Percentiles rank a stretch among this genome's conserved stretches.
phyloP scores from a whole-genome alignment of 1,139 yeast species.

The Hansenula lynferdii region DNA sequence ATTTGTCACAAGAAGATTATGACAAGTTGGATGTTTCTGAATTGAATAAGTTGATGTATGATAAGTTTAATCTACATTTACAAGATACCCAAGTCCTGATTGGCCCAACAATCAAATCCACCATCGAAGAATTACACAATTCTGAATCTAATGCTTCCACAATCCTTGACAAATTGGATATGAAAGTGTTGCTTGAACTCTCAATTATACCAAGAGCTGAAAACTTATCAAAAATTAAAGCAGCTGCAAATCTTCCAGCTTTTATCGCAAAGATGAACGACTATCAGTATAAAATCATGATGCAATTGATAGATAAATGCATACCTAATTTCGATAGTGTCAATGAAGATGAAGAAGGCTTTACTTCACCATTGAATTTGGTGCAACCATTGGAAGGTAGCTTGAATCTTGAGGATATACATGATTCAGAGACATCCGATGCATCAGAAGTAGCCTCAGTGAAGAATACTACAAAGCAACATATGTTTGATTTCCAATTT shows the following conservation, averaged over 20 bases:
- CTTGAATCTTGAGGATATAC: conserved; percentile 9
- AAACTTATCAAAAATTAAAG: conserved; percentile 64
- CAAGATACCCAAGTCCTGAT: conserved; percentile 87
- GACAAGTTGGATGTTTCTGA: conserved; percentile 68
- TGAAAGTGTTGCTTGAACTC: conserved; percentile 69
- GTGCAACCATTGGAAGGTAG: conserved; percentile 2
- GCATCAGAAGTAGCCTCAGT: conserved; percentile 5
- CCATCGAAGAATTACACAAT: conserved; percentile 64
- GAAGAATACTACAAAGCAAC: conserved; percentile 38
- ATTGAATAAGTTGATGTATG: conserved; percentile 81
- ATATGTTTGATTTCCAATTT: conserved; percentile 64
- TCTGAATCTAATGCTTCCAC: conserved; percentile 33
- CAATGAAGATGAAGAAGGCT: conserved; percentile 23
- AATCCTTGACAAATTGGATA: conserved; percentile 71
- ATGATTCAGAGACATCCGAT: conserved; percentile 19
- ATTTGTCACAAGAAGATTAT: conserved; percentile 59
- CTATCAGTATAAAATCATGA: conserved; percentile 81
- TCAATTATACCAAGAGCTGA: conserved; percentile 82
- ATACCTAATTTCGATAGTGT: conserved; percentile 52
- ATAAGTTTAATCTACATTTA: conserved; percentile 69
- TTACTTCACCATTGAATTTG: conserved; percentile 15
- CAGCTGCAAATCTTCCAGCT: conserved; percentile 78
- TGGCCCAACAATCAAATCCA: conserved; percentile 75
- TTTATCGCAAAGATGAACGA: conserved; percentile 75
- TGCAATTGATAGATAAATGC: conserved; percentile 68